A percentile compares a stretch with the other conserved stretches of the same genome.
Conservation (phyloP, 106 monocot genomes). For the Acorus calamus region DNA sequence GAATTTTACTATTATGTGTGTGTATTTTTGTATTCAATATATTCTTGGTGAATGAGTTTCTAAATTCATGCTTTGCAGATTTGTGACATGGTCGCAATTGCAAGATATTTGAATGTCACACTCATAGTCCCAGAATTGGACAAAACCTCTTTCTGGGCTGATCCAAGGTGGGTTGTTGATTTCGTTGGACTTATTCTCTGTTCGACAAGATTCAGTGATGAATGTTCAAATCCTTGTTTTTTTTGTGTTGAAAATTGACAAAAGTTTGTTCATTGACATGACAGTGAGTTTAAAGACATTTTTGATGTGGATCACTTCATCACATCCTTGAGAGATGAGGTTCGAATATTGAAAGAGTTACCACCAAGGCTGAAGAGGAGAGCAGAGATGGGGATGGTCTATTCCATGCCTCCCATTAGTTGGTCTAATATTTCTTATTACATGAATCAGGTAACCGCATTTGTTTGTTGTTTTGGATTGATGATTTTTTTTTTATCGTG, state of each 20-base stretch:
- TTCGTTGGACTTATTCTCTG: background rate
- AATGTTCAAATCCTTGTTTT: background rate
- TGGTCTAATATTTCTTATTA: constrained; percentile 96
- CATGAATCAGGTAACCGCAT: constrained; percentile 44
- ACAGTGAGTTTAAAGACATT: constrained; percentile 91
- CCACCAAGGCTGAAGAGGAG: constrained; percentile 75
- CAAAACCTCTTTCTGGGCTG: constrained; percentile 89
- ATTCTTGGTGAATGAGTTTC: background rate
- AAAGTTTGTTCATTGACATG: background rate
- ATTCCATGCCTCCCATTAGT: constrained; percentile 86
- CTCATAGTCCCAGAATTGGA: constrained; percentile 96
- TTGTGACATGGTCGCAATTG: constrained; percentile 95
- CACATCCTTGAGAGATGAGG: constrained; percentile 75
- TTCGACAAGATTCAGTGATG: background rate
- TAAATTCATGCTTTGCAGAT: constrained; percentile 39
- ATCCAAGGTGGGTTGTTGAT: constrained; percentile 52
- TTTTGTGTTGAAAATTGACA: background rate
- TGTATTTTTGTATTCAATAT: background rate
- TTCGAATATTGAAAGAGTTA: constrained; percentile 81
- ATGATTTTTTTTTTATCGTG: background rate
- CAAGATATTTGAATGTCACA: constrained; percentile 85
- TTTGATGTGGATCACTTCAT: constrained; percentile 98
- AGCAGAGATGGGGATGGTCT: constrained; percentile 43
- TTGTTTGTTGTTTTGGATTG: background rate
- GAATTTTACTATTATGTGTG: constrained; percentile 11